Evolutionary conservation across 2,329 filamentous ascomycete genomes (phyloP).

Genomic region (Nigrospora osmanthi): DNA sequence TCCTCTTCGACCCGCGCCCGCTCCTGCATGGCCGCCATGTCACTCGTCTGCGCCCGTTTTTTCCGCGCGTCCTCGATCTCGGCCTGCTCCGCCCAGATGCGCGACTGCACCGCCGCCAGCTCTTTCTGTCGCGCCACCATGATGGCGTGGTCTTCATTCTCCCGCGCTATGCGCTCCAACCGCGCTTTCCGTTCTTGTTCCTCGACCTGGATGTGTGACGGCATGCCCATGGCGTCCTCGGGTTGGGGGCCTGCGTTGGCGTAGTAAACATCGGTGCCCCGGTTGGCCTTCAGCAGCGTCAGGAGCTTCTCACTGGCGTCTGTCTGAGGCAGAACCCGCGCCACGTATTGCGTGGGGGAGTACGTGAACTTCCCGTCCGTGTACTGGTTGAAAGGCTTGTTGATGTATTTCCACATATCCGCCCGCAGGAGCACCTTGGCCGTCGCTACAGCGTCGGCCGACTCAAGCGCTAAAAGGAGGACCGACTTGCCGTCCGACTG

Average conservation of each 20-base stretch:
- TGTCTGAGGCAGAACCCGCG: conserved; percentile 32
- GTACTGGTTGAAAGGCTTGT: conserved; percentile 50
- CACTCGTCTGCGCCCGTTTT: conserved; percentile 35
- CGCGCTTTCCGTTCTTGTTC: conserved; percentile 43
- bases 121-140: conserved; percentile 41
- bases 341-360: conserved; percentile 57
- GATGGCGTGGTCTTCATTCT: conserved; percentile 40
- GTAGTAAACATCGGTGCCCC: conserved; percentile 46
- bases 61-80: conserved; percentile 45
- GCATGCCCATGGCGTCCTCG: conserved; percentile 42
- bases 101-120: conserved; percentile 40
- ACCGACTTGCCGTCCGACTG: conserved; percentile 50
- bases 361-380: conserved; percentile 46
- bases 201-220: conserved; percentile 37
- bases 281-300: conserved; percentile 40
- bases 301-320: conserved; percentile 34
- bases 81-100: conserved; percentile 39
- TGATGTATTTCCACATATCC: conserved; percentile 57
- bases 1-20: conserved; percentile 40
- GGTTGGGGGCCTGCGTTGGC: conserved; percentile 46
- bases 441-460: conserved; percentile 43
- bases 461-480: conserved; percentile 53
- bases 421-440: conserved; percentile 53
- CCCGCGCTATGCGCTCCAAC: conserved; percentile 33
- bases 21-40: conserved; percentile 33